Evolutionary conservation across 2,329 filamentous ascomycete genomes (phyloP).

Genomic region (Aurifilum marmelostoma): DNA sequence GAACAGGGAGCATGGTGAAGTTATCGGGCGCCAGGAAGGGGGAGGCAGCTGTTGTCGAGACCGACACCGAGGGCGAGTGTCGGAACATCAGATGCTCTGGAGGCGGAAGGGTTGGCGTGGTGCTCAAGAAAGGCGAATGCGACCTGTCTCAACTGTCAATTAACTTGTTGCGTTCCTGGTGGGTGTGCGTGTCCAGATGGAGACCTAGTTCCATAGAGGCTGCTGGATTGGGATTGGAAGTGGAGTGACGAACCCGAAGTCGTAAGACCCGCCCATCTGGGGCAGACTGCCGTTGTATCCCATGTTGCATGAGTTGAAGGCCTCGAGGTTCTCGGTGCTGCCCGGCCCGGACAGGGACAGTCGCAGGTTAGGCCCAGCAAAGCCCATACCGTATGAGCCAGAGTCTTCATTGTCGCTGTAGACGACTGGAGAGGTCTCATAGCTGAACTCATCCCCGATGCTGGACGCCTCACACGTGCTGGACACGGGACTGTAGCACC

Average conservation of each 20-base stretch:
- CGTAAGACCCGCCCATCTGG: slow-evolving; percentile 51
- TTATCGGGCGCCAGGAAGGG: slow-evolving; percentile 50
- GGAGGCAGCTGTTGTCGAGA: slow-evolving; percentile 45
- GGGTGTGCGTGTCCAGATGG: slow-evolving; percentile 44
- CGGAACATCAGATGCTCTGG: slow-evolving; percentile 45
- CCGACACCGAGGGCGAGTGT: slow-evolving; percentile 43
- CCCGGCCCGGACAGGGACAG: slow-evolving; percentile 45
- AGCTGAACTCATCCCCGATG: slow-evolving; percentile 43
- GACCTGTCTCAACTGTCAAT: slow-evolving; percentile 59
- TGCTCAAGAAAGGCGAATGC: slow-evolving; percentile 42
- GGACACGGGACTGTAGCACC: slow-evolving; percentile 64
- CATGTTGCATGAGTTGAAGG: slow-evolving; percentile 23
- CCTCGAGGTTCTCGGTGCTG: slow-evolving; percentile 32
- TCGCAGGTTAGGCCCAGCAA: slow-evolving; percentile 49
- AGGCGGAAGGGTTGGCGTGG: slow-evolving; percentile 49
- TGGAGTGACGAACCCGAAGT: slow-evolving; percentile 66
- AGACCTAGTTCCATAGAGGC: slow-evolving; percentile 61
- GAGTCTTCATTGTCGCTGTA: slow-evolving; percentile 67
- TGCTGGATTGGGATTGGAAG: slow-evolving; percentile 64
- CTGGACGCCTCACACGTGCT: slow-evolving; percentile 53
- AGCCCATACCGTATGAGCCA: slow-evolving; percentile 52
- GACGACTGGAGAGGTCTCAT: slow-evolving; percentile 51
- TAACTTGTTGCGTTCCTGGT: slow-evolving; percentile 44
- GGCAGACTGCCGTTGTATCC: slow-evolving; percentile 50
- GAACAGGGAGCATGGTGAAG: slow-evolving; percentile 48